Evolutionary conservation across 2,329 filamentous ascomycete genomes (phyloP), one percentile per base, ranked within the genome.

Genomic region (Canariomyces notabilis): DNA sequence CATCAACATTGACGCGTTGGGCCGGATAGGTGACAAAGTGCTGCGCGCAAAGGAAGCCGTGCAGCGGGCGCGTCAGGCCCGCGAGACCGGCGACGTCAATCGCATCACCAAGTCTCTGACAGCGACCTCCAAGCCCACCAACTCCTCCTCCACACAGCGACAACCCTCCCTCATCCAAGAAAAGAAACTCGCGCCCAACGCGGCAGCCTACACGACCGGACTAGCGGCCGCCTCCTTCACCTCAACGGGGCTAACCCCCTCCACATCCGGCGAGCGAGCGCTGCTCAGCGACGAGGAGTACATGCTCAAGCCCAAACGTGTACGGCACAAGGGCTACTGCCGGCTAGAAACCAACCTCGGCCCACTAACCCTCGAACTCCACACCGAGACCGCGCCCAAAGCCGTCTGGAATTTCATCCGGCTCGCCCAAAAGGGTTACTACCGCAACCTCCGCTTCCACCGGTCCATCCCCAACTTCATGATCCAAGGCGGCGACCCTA

Each of bases 351-450:
- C 93, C 0, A 93, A 83, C 51, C 71, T 87, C 2, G 93, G 93
- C 29, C 82, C 90, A 52, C 64, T 98, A 16, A 96, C 88, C 53
- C 71, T 98, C 50, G 91, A 97, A 63, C 75, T 98, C 5, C 86
- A 91, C 53, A 87, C 93, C 2, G 93, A 98, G 62, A 87, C 84
- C 45, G 90, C 93, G 2, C 93, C 93, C 1, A 87, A 86, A 57
- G 89, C 93, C 0, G 93, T 97, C 2, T 98, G 91, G 89, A 98
- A 98, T 65, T 98, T 98, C 61, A 80, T 95, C 42, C 83, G 86
- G 46, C 72, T 98, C 4, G 81, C 89, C 1, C 86, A 95, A 61
- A 87, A 85, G 55, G 91, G 91, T 1, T 96, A 95, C 67, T 98
- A 97, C 70, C 82, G 80, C 42, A 80, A 79, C 53, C 83, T 95